Evolutionary conservation across 352 stramenopile species (phyloP).

Genomic region (Globisporangium viniferum): DNA sequence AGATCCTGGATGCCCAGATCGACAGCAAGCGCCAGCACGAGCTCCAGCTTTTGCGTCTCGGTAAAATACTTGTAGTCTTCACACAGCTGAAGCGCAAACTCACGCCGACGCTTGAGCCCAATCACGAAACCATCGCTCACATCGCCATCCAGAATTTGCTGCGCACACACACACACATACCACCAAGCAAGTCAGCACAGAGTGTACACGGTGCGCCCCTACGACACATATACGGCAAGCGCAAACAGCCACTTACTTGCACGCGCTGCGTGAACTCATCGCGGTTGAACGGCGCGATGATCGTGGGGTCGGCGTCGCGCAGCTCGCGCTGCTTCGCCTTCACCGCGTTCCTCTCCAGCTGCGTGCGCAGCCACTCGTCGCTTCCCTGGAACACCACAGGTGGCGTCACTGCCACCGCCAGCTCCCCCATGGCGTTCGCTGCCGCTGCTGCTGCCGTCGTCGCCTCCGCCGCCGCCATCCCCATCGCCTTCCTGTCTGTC

Average conservation of each 20-base stretch:
- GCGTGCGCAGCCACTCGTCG: conserved; percentile 51
- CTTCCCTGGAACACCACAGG: conserved; percentile 35
- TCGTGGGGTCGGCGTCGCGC: conserved; percentile 26
- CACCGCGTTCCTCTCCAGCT: conserved; percentile 31
- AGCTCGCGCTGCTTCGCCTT: conserved; percentile 36
- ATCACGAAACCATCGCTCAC: conserved; percentile 83
- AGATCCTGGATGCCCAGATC: conserved; percentile 79
- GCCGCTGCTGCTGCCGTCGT: background rate
- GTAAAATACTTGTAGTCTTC: conserved; percentile 77
- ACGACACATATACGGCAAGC: background rate
- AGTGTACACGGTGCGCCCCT: background rate
- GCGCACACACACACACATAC: background rate
- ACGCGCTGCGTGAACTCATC: conserved; percentile 54
- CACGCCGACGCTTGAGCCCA: conserved; percentile 69
- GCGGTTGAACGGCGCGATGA: conserved; percentile 57
- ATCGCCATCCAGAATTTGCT: conserved; percentile 63
- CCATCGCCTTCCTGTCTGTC: background rate
- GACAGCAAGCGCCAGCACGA: conserved; percentile 76
- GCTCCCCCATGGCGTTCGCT: conserved; percentile 3
- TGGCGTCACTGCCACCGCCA: background rate
- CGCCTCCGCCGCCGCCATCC: background rate
- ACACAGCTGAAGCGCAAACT: conserved; percentile 74
- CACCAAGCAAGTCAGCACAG: background rate
- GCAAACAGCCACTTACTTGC: conserved; percentile 24
- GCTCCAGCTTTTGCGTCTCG: conserved; percentile 68